Percentiles rank a stretch among this genome's conserved stretches.
Conservation (phyloP, 2,329 filamentous ascomycete species). For the Diplodia intermedia region DNA sequence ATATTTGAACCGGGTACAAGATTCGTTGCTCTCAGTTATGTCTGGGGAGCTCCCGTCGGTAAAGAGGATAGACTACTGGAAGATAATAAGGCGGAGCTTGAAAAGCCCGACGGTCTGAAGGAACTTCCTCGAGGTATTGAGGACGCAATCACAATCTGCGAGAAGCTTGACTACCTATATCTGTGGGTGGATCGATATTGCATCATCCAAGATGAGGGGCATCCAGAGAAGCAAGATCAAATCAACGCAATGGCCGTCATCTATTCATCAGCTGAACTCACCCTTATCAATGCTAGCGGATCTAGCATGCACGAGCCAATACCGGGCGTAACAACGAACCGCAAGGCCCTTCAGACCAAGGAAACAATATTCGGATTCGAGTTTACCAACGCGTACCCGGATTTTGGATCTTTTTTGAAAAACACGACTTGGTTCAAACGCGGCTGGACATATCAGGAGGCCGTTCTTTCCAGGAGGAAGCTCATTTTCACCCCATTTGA, state of each 20-base stretch:
- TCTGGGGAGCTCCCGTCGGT: too few species aligned
- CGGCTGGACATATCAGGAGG: neutral
- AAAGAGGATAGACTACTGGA: too few species aligned
- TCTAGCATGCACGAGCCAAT: neutral
- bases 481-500: neutral
- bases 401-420: rapidly evolving
- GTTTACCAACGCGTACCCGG: neutral
- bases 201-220: neutral
- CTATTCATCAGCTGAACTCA: neutral
- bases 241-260: neutral
- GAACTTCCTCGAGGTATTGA: neutral
- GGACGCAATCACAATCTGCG: neutral
- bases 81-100: too few species aligned
- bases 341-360: neutral
- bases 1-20: too few species aligned
- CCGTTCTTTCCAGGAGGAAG: neutral
- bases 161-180: neutral
- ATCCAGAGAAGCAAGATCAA: neutral
- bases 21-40: too few species aligned
- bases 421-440: neutral
- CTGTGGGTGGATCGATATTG: constrained; percentile 3
- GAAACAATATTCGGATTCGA: neutral
- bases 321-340: neutral
- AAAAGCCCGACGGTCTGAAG: too few species aligned
- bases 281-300: neutral